A percentile compares a stretch with the other conserved stretches of the same genome.
phyloP scores from a whole-genome alignment of 2,329 filamentous ascomycete species.

The Apiospora malaysiana region DNA sequence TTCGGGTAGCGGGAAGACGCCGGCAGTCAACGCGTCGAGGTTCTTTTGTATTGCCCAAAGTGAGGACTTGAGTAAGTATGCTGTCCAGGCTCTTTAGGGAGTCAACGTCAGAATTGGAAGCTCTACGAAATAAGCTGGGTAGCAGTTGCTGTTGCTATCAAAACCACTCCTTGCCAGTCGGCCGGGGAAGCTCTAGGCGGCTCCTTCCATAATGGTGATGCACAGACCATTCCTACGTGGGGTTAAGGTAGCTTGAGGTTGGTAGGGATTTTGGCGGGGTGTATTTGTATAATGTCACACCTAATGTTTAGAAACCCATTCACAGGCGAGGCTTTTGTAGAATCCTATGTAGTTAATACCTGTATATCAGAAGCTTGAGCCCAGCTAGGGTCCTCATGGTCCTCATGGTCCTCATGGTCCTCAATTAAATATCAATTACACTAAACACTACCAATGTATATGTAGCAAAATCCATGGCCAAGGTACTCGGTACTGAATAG shows the following conservation, averaged over 20 bases:
- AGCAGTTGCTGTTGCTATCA: not conserved
- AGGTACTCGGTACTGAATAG: not conserved
- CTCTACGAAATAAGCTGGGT: not conserved
- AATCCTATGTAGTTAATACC: too few species aligned
- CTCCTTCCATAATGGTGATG: not conserved
- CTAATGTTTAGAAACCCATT: too few species aligned
- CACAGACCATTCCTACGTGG: constrained; percentile 11
- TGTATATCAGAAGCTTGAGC: not conserved
- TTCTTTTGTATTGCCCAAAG: not conserved
- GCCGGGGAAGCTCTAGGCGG: not conserved
- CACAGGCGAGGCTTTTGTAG: too few species aligned
- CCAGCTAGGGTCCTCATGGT: not conserved
- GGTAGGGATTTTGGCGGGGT: not conserved
- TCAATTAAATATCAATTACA: not conserved
- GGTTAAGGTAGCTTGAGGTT: not conserved
- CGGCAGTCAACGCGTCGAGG: not conserved
- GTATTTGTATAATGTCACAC: too few species aligned
- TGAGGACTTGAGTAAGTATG: too few species aligned
- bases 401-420: not conserved
- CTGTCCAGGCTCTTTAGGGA: too few species aligned
- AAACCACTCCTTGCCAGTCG: not conserved
- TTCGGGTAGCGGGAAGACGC: not conserved
- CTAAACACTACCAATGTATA: not conserved
- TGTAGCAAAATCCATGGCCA: not conserved
- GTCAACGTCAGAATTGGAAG: not conserved